Conservation (phyloP, 805 yeast genomes). For the Hanseniaspora thailandica region DNA sequence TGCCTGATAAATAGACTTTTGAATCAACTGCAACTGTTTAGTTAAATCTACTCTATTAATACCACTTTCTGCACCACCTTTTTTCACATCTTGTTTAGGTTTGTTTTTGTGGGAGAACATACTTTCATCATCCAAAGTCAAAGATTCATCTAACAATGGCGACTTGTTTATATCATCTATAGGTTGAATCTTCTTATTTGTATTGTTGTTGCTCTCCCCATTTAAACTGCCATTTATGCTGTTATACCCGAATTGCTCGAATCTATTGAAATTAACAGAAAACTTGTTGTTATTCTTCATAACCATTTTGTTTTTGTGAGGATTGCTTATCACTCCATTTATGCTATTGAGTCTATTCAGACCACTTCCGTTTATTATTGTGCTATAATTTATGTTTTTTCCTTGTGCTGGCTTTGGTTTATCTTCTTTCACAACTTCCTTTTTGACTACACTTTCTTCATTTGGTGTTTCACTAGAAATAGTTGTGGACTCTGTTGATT, state of each 20-base stretch:
- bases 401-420: not conserved
- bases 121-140: not conserved
- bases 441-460: not conserved
- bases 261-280: slow-evolving; percentile 3
- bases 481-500: slow-evolving; percentile 23
- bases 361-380: not conserved
- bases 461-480: slow-evolving; percentile 21
- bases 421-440: not conserved
- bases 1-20: slow-evolving; percentile 1
- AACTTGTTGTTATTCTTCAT: not conserved
- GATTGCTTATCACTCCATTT: not conserved
- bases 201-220: not conserved
- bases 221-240: not conserved
- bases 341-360: not conserved
- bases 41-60: slow-evolving; percentile 9
- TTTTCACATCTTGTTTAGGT: not conserved
- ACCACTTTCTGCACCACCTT: not conserved
- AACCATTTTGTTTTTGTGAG: not conserved
- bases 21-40: not conserved
- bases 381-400: not conserved
- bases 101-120: not conserved
- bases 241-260: slow-evolving; percentile 11
- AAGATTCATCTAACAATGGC: not conserved
- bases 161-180: not conserved
- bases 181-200: not conserved